Base-by-base conservation (phyloP, 176 grass and related monocot genomes). In the Aegilops sharonensis region DNA sequence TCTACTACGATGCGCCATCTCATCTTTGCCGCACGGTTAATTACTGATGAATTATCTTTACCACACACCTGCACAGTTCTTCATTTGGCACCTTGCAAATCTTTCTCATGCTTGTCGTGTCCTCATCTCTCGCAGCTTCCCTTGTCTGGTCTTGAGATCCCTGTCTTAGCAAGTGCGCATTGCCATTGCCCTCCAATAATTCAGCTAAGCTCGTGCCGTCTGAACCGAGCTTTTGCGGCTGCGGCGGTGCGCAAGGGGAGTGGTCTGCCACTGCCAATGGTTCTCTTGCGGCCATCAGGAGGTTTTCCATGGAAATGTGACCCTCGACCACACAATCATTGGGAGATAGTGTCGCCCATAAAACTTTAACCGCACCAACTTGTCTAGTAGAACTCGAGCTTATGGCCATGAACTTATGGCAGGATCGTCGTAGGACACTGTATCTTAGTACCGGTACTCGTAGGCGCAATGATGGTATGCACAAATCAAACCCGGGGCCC, bases 311-410 rank as follows among this genome's bases (percentile, higher is more conserved):
- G 21, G 36, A 78, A 59, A 63, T 75, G 64, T 9, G 45, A 1
- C 48, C 0, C 47, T 21, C 39, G 57, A 72, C 87, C 57, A 13
- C 35, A 27, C 78, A 69, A 63, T 77, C 72, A 81, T 75, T 69
- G 56, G 23, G 32, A 70, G 34, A 70, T 24, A 45, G 78, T 45
- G 75, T 12, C 24, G 29, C 29, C 61, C 78, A 17, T 71, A 65
- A 36, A 50, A 20, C 47, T 61, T 81, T 85, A 50, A 69, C 84
- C 32, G 32, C 40, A 73, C 79, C 79, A 54, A 42, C 79, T 71
- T 83, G 72, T 72, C 78, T 86, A 40, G 50, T 86, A 40, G 50
- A 69, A 10, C 48, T 60, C 25, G 29, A 61, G 78, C 21, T 21
- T 9, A 20, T 21, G 56, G 0, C 0, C 50, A 54, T 18, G 50